phyloP scores from a whole-genome alignment of 176 grass and related monocot genomes.

The Zizania latifolia region DNA sequence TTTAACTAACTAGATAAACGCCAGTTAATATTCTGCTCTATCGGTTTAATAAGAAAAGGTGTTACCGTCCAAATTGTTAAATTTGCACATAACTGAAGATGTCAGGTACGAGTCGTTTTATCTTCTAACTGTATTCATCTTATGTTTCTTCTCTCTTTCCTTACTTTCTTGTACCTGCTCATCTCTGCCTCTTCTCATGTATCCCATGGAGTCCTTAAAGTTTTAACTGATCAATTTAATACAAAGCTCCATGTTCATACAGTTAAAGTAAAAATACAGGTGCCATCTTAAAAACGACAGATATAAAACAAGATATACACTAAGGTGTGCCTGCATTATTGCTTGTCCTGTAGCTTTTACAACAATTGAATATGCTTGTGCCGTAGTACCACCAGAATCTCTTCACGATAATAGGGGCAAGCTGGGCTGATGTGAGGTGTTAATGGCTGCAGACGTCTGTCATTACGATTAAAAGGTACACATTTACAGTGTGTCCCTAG shows the following conservation, averaged over 20 bases:
- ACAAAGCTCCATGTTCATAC: not conserved
- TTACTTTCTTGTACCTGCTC: no score
- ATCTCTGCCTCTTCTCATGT: no score
- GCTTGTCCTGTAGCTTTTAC: not conserved
- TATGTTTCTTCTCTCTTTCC: not conserved
- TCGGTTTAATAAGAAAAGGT: no score
- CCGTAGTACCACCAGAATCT: not conserved
- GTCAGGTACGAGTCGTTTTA: not conserved
- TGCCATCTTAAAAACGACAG: not conserved
- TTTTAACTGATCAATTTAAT: not conserved
- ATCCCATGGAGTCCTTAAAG: no score
- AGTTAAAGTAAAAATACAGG: not conserved
- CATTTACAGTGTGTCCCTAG: no score
- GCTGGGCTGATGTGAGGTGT: not conserved
- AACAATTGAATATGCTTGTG: not conserved
- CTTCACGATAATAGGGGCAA: not conserved
- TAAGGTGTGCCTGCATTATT: not conserved
- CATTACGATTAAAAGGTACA: not conserved
- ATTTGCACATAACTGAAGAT: not conserved
- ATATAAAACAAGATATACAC: not conserved
- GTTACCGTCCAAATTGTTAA: not conserved
- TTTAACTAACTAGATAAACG: no score
- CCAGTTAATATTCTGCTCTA: no score
- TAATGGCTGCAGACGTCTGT: not conserved
- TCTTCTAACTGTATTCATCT: not conserved